Percentiles rank a stretch among this genome's conserved stretches.
Conservation (phyloP, 2,329 filamentous ascomycete genomes). For the Cephalotrichum gorgonifer region DNA sequence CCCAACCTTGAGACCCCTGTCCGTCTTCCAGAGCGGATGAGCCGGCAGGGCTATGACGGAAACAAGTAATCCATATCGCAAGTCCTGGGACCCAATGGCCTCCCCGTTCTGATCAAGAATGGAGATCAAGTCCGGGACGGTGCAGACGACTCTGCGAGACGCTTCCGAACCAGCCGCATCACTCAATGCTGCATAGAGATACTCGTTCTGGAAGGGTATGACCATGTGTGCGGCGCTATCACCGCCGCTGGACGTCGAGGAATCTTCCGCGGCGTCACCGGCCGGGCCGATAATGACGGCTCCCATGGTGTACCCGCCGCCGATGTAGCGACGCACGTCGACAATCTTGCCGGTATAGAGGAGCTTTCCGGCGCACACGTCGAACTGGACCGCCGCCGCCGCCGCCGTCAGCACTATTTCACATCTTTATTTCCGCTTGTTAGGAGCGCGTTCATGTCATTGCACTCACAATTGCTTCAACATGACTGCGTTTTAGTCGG, state of each 20-base stretch:
- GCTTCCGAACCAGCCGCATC: slow-evolving; percentile 1
- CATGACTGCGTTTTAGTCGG: slow-evolving; percentile 27
- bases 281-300: too few species aligned
- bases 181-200: background rate
- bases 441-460: slow-evolving; percentile 12
- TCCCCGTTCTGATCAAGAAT: slow-evolving; percentile 26
- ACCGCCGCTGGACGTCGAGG: slow-evolving; percentile 13
- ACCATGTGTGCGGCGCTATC: slow-evolving; percentile 12
- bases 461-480: slow-evolving; percentile 20
- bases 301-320: too few species aligned
- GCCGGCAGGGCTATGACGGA: background rate
- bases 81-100: slow-evolving; percentile 26
- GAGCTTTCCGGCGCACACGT: too few species aligned
- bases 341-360: too few species aligned
- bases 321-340: too few species aligned
- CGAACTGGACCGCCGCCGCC: too few species aligned
- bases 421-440: too few species aligned
- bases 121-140: slow-evolving; percentile 29
- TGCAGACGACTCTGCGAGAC: slow-evolving; percentile 20
- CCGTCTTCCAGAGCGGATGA: background rate
- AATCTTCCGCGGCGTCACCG: too few species aligned
- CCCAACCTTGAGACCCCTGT: background rate
- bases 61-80: slow-evolving; percentile 10
- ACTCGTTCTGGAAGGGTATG: slow-evolving; percentile 18
- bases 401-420: too few species aligned